These are phyloP conservation scores for Tolypocladium cylindrosporum DNA, from an alignment of 2,329 filamentous ascomycete species.

Conservation along the genomic window DNA sequence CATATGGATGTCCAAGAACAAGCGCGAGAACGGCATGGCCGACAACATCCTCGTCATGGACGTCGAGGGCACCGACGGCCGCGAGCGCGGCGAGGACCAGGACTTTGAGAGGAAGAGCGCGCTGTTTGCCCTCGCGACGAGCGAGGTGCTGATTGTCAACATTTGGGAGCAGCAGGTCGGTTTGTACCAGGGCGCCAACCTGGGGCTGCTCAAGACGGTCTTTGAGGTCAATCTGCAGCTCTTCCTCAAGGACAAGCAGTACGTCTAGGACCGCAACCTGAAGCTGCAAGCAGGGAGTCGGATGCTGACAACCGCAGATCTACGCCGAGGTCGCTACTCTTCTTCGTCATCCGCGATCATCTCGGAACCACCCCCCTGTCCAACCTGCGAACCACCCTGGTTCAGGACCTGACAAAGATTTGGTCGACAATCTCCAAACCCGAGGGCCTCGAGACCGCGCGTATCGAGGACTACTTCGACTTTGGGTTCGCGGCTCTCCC, in stretches of 20 bases:
- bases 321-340: constrained; percentile 80
- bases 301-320: constrained; percentile 42
- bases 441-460: constrained; percentile 73
- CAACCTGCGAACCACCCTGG: constrained; percentile 81
- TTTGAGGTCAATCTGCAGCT: constrained; percentile 98
- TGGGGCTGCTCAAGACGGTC: constrained; percentile 96
- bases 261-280: constrained; percentile 23
- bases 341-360: constrained; percentile 98
- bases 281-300: background rate
- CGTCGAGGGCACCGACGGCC: constrained; percentile 92
- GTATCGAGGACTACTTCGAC: constrained; percentile 96
- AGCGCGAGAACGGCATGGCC: constrained; percentile 65
- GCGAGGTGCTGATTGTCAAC: constrained; percentile 95
- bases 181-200: constrained; percentile 95
- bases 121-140: constrained; percentile 91
- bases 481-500: constrained; percentile 93
- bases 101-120: constrained; percentile 99
- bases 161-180: constrained; percentile 99
- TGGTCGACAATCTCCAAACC: constrained; percentile 93
- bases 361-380: constrained; percentile 82
- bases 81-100: constrained; percentile 94
- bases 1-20: constrained; percentile 99
- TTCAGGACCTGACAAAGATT: constrained; percentile 84
- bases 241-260: constrained; percentile 93
- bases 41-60: constrained; percentile 99